Conservation (phyloP, 345 rosid species). For the Capsella bursapastoris region DNA sequence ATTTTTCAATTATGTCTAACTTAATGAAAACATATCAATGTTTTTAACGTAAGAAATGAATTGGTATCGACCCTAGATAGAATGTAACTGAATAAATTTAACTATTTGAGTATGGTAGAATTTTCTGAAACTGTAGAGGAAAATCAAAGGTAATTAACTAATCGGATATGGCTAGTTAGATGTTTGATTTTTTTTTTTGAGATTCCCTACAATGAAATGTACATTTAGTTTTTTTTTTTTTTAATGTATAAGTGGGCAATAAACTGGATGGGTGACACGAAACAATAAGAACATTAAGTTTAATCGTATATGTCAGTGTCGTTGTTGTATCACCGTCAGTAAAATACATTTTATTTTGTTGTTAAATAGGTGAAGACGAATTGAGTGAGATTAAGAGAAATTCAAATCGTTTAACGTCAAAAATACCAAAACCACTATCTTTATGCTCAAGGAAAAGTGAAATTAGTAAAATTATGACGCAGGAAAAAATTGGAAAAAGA, state of each 20-base stretch:
- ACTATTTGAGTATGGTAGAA: background rate
- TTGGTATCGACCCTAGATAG: constrained; percentile 3
- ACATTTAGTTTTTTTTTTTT: too few species aligned
- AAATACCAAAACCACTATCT: too few species aligned
- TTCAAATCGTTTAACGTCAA: background rate
- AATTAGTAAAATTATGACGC: background rate
- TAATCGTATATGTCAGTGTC: too few species aligned
- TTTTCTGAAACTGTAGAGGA: background rate
- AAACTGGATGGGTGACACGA: background rate
- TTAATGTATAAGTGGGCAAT: background rate
- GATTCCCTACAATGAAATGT: background rate
- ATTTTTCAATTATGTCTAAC: background rate
- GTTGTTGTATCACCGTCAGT: background rate
- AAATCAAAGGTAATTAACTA: constrained; percentile 15
- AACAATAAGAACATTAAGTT: background rate
- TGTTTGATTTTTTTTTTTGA: background rate
- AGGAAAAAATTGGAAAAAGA: background rate
- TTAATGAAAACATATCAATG: background rate
- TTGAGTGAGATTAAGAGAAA: background rate
- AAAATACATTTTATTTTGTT: background rate
- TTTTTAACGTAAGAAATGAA: constrained; percentile 12
- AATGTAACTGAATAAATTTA: background rate
- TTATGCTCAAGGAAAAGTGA: background rate
- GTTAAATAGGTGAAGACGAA: background rate
- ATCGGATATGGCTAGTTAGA: constrained; percentile 1